Conservation (phyloP, 1,284 basidiomycete genomes). For the Stygiomarasmius scandens region DNA sequence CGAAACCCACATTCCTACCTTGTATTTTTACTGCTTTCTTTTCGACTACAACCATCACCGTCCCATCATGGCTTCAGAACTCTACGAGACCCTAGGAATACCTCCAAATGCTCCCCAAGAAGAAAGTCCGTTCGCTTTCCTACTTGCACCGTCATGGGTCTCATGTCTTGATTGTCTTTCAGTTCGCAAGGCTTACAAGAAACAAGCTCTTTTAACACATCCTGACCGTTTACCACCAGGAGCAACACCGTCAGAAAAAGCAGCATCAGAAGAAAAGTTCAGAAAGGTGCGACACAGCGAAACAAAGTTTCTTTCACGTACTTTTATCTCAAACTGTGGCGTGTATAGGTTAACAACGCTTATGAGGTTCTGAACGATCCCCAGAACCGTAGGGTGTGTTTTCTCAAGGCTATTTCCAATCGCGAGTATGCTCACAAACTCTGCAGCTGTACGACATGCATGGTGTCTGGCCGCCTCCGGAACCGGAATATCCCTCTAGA, state of each 20-base stretch:
- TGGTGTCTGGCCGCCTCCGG: constrained; percentile 73
- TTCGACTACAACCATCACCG: neutral
- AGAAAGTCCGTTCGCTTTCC: constrained; percentile 40
- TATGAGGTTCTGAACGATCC: constrained; percentile 52
- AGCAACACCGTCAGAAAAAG: constrained; percentile 42
- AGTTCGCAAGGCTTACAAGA: constrained; percentile 69
- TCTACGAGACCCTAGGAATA: constrained; percentile 58
- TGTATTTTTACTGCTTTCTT: neutral
- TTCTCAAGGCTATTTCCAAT: too few relatives aligned
- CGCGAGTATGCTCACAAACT: too few relatives aligned
- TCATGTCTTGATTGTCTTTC: constrained; percentile 19
- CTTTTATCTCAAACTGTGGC: neutral
- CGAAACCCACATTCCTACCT: too few relatives aligned
- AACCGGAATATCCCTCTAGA: constrained; percentile 41
- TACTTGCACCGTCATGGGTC: neutral
- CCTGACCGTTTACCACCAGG: constrained; percentile 48
- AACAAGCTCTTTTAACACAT: constrained; percentile 59
- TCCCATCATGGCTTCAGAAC: constrained; percentile 51
- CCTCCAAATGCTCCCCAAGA: constrained; percentile 42
- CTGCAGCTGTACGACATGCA: constrained; percentile 66
- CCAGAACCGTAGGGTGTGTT: constrained; percentile 43
- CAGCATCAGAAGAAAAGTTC: constrained; percentile 47
- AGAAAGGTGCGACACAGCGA: constrained; percentile 34
- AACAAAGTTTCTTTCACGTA: neutral
- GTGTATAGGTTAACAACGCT: constrained; percentile 48